phyloP scores from a whole-genome alignment of 306 rosid genomes.

The Cucurbita argyrosperma region DNA sequence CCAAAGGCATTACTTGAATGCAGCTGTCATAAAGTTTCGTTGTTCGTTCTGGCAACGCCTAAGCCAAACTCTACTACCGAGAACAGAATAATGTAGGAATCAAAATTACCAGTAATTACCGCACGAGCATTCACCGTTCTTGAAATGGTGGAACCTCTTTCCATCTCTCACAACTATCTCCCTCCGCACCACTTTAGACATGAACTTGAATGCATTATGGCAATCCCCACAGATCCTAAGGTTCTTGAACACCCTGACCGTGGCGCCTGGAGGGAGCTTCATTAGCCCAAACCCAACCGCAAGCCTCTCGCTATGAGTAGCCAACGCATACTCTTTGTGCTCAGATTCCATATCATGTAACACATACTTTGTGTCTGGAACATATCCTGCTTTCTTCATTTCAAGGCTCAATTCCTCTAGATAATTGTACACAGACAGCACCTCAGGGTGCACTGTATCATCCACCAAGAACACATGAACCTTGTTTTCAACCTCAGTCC shows the following conservation, averaged over 20 bases:
- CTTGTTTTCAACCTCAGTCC: conserved; percentile 10
- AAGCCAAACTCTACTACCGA: background rate
- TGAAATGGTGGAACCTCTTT: conserved; percentile 15
- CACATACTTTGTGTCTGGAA: conserved; percentile 10
- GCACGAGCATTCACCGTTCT: conserved; percentile 8
- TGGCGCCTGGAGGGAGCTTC: conserved; percentile 11
- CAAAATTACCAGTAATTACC: conserved; percentile 2
- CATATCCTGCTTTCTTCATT: conserved; percentile 13
- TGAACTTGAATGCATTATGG: conserved; percentile 13
- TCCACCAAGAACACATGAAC: conserved; percentile 10
- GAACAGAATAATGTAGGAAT: background rate
- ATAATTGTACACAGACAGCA: conserved; percentile 3
- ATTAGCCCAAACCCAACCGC: conserved; percentile 12
- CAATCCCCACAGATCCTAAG: conserved; percentile 16
- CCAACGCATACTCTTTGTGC: conserved; percentile 6
- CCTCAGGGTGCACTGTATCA: conserved; percentile 12
- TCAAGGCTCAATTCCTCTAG: conserved; percentile 1
- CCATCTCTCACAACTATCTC: conserved; percentile 12
- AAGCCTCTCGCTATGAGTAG: conserved; percentile 15
- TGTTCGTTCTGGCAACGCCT: no score
- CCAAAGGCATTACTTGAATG: no score
- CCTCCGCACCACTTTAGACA: conserved; percentile 9
- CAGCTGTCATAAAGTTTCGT: no score
- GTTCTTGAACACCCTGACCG: conserved; percentile 9
- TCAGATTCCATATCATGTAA: conserved; percentile 13